Evolutionary conservation across 2,329 filamentous ascomycete species (phyloP), one percentile per base, ranked within the genome.

Genomic region (Leptographium flavum): DNA sequence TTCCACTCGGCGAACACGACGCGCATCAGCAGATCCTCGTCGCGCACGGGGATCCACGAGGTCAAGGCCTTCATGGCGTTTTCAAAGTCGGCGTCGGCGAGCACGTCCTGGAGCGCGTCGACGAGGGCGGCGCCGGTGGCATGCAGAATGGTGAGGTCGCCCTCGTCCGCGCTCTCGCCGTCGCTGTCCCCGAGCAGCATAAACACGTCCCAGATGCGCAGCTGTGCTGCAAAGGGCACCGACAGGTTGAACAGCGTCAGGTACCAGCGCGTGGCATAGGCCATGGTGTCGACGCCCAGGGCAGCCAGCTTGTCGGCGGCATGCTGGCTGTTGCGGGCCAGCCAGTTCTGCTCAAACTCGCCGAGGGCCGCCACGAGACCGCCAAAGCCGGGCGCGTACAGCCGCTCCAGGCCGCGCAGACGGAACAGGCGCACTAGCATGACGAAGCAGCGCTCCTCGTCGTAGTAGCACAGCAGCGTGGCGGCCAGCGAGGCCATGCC

Each of bases 181-280:
- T 39, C 42, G 28, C 37, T 43, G 11, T 90, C 86, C 39, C 90
- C 92, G 13, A 96, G 75, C 14, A 98, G 76, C 75, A 98, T 87
- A 63, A 96, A 96, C 1, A 95, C 84, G 58, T 98, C 92, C 92
- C 92, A 98, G 15, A 98, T 83, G 41, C 92, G 83, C 31, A 98
- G 78, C 62, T 96, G 92, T 4, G 90, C 88, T 0, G 86, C 75
- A 56, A 96, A 98, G 0, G 92, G 92, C 43, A 98, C 85, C 15
- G 87, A 93, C 57, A 96, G 83, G 63, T 96, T 96, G 72, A 98
- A 98, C 9, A 98, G 70, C 2, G 92, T 98, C 43, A 98, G 71
- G 59, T 98, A 98, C 92, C 92, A 98, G 43, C 88, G 74, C 4
- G 90, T 96, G 28, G 88, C 92, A 58, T 95, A 98, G n/a, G 88